Percentiles rank a stretch among this genome's conserved stretches.
Evolutionary conservation across 768 basidiomycete species (phyloP).

Genomic region (Megacollybia marginata): DNA sequence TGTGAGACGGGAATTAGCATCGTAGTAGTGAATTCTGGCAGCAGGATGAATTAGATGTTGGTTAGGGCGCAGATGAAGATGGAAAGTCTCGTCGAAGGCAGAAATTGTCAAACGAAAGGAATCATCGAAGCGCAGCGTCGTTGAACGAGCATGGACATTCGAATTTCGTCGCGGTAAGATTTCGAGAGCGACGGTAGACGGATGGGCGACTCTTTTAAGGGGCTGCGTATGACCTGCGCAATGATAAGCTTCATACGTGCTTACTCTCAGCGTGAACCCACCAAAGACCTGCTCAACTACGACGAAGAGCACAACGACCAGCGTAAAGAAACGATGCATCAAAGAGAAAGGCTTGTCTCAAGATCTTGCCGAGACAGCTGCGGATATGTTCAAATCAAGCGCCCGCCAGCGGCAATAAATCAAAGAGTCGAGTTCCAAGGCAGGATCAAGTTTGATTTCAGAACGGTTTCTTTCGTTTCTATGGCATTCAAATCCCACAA

Average conservation of each 20-base stretch:
- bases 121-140: conserved; percentile 57
- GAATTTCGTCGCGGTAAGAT: conserved; percentile 43
- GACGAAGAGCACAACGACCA: conserved; percentile 34
- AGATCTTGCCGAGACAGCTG: too few species aligned
- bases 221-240: conserved; percentile 41
- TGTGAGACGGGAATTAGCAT: conserved; percentile 42
- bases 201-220: conserved; percentile 42
- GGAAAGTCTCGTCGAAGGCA: conserved; percentile 57
- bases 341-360: too few species aligned
- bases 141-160: conserved; percentile 26
- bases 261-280: conserved; percentile 18
- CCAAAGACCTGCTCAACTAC: conserved; percentile 16
- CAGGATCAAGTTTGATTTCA: too few species aligned
- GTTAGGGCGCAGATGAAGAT: conserved; percentile 74
- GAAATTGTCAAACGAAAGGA: conserved; percentile 63
- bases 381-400: too few species aligned
- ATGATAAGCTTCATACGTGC: conserved; percentile 1
- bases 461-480: too few species aligned
- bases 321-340: conserved; percentile 19
- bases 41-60: conserved; percentile 73
- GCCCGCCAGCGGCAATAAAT: too few species aligned
- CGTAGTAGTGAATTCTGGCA: conserved; percentile 63
- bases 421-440: too few species aligned
- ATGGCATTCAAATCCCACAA: too few species aligned
- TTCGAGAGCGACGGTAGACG: conserved; percentile 44